These are phyloP conservation scores for Combretum micranthum DNA, from an alignment of 345 rosid species.

Conservation along the genomic window DNA sequence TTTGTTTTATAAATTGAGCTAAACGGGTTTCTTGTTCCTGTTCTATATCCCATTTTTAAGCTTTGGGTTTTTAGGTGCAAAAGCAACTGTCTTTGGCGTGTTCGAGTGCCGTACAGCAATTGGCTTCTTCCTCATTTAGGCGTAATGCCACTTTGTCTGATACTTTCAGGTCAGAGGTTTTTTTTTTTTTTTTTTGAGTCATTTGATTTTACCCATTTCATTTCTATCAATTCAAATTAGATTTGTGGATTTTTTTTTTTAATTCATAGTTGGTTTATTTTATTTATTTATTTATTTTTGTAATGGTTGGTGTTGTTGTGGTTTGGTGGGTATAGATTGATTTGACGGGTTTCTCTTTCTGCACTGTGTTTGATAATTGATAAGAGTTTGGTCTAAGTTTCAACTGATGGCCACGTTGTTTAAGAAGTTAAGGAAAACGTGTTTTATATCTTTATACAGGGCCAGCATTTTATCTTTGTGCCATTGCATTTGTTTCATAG, in stretches of 20 bases:
- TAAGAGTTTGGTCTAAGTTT: no score
- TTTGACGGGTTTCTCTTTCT: no score
- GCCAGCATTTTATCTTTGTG: no score
- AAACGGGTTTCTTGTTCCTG: not conserved
- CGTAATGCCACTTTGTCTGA: constrained; percentile 29
- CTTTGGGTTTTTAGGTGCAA: constrained; percentile 17
- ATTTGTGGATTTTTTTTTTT: not conserved
- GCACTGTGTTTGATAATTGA: no score
- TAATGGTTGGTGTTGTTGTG: no score
- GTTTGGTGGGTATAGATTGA: no score
- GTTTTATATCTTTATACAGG: no score
- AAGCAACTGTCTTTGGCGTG: constrained; percentile 27
- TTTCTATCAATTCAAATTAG: not conserved
- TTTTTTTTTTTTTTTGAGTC: not conserved
- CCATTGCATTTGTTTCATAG: no score
- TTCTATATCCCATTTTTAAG: not conserved
- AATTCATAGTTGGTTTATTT: not conserved
- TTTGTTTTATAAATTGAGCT: not conserved
- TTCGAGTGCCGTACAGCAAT: constrained; percentile 13
- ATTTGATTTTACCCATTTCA: not conserved
- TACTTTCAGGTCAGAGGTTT: constrained; percentile 29
- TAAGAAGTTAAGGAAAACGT: no score
- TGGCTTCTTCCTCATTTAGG: constrained; percentile 27
- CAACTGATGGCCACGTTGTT: no score
- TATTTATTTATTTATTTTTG: no score